Evolutionary conservation across 495 filamentous ascomycete genomes (phyloP), one percentile per base, ranked within the genome.

Genomic region (Aspergillus sclerotioniger): DNA sequence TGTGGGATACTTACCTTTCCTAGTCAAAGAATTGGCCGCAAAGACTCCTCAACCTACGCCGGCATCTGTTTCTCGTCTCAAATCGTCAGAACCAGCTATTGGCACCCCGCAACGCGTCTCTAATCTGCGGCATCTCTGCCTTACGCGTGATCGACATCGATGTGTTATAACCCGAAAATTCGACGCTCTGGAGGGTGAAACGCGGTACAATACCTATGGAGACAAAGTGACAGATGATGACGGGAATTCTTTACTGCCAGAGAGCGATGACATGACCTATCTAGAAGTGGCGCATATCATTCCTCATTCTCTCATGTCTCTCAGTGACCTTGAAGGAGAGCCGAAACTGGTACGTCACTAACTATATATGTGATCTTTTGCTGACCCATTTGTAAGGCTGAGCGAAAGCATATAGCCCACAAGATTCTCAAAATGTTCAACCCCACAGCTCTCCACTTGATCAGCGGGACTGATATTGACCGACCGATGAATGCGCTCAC

Each of bases 211-310:
- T 20, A 10, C 6, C 8, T 46, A 56, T 48, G 39, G 47, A 53
- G 0, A 3, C 10, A 28, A 57, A n/a, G 1, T 49, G 2, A 56
- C 31, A 48, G 59, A 61, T 43, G 53, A 57, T 37, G 59, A 61
- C 39, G 53, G 59, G 25, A 47, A 60, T 0, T 41, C 49, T 1
- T 50, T 61, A 15, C 28, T 53, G 9, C 41, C 41, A 10, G 59
- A 61, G n/a, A 13, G 37, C 31, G 39, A 49, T 29, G 32, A 0
- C 1, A 48, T 49, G 32, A 15, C 25, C 3, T 53, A 29, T 37
- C 41, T 61, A 8, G 59, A 61, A 61, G 59, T 61, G n/a, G 53
- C 59, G 13, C 59, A 61, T 37, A 61, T 57, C 2, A 48, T 61
- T 19, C 59, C 59, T 32, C 54, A 57, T 21, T 53, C 48, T 16